Evolutionary conservation across 805 yeast genomes (phyloP), one percentile per base, ranked within the genome.

Genomic region (Clavispora fructus): DNA sequence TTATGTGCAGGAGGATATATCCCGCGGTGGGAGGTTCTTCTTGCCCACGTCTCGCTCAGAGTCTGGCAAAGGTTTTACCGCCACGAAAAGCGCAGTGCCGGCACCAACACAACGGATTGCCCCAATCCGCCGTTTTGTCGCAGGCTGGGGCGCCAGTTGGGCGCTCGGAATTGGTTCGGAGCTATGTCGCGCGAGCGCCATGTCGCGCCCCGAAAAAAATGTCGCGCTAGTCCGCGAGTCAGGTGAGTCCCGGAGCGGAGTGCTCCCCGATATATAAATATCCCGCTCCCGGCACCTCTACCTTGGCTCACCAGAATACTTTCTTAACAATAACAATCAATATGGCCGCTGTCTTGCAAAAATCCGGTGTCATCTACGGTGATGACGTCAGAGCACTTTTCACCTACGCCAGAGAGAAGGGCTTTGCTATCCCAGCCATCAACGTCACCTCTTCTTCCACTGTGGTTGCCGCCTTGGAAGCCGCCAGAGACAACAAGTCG

Each of bases 361-460:
- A 94, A 75, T 65, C 94, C 69, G 99, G 99, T 82, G 99, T 94
- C 75, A 90, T 94, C 73, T 94, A 87, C 76, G 99, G 99, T 68
- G 97, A 92, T 64, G 99, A 94, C 68, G 99, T 94, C 57, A 80
- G 79, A 62, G 72, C 74, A 60, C 78, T 86, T 68, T 94, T 91
- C 76, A 84, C 85, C 73, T 89, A 91, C 74, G 97, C 97, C 53
- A 97, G 87, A 75, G 82, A 81, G 62, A 78, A 92, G 71, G 87
- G 88, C 56, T 94, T 90, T 61, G 99, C 99, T 58, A 90, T 94
- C 66, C 99, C 99, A 64, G 97, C 99, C 58, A 91, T 95, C 68
- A 94, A 94, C 74, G 97, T 94, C 50, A 94, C 99, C 57, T 88
- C 98, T 31, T 91, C 98, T 32, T 92, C 98, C 50, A 92, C 97